These are phyloP conservation scores for Lactarius deliciosus DNA, from an alignment of 768 basidiomycete species.

Conservation along the genomic window DNA sequence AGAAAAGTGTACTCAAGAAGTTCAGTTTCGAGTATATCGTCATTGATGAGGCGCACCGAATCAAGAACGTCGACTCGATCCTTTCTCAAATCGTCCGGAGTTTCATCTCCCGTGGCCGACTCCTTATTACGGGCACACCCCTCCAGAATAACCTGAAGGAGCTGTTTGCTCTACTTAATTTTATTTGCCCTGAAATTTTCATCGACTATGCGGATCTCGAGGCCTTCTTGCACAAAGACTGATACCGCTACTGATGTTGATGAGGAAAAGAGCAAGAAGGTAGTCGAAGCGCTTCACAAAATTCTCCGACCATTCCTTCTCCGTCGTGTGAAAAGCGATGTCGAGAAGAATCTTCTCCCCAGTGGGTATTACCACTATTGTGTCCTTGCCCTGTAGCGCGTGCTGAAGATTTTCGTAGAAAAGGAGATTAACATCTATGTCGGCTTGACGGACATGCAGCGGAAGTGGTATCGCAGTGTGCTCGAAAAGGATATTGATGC, in stretches of 20 bases:
- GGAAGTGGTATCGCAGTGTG: conserved; percentile 96
- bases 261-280: conserved; percentile 84
- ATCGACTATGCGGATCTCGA: conserved; percentile 90
- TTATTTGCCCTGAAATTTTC: conserved; percentile 96
- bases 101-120: conserved; percentile 82
- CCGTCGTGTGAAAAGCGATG: conserved; percentile 91
- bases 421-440: conserved; percentile 99
- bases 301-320: conserved; percentile 94
- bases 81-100: conserved; percentile 91
- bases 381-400: conserved; percentile 5
- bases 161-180: conserved; percentile 88
- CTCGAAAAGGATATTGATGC: conserved; percentile 99
- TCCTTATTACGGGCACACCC: conserved; percentile 96
- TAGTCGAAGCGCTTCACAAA: conserved; percentile 96
- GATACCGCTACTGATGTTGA: conserved; percentile 63
- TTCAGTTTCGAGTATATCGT: conserved; percentile 97
- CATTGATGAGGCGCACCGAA: conserved; percentile 98
- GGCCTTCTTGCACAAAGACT: conserved; percentile 90
- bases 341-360: conserved; percentile 92
- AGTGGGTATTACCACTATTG: conserved; percentile 47
- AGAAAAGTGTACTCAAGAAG: conserved; percentile 89
- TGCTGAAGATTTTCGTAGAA: conserved; percentile 46
- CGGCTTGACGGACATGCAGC: conserved; percentile 94
- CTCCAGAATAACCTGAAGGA: conserved; percentile 97
- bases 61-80: conserved; percentile 98